phyloP scores from a whole-genome alignment of 352 stramenopile species.

The Phytophthora nicotianae region DNA sequence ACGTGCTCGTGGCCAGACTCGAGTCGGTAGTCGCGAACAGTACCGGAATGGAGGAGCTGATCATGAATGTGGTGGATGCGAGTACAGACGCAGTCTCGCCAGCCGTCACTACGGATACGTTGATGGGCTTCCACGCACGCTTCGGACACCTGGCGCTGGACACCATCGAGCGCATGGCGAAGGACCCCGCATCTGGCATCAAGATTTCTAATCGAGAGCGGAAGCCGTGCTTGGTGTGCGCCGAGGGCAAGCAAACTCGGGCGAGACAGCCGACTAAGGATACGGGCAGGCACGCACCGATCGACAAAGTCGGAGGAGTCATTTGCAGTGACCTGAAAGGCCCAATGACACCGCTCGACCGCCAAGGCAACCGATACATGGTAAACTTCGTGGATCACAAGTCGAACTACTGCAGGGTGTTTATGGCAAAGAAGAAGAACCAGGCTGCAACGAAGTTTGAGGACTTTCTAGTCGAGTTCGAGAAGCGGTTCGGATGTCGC shows the following conservation, averaged over 20 bases:
- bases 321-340: conserved; percentile 1
- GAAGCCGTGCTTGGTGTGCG: neutral
- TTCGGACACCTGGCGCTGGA: neutral
- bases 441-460: neutral
- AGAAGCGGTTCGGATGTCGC: neutral
- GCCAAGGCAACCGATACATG: neutral
- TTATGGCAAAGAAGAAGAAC: neutral
- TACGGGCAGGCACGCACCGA: neutral
- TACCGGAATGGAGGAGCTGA: neutral
- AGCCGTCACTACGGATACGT: neutral
- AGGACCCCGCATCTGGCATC: neutral
- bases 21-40: neutral
- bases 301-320: neutral
- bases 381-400: neutral
- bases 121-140: neutral
- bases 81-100: neutral
- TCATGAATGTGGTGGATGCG: neutral
- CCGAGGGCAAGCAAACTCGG: neutral
- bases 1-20: neutral
- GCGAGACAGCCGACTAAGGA: neutral
- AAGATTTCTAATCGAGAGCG: neutral
- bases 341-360: neutral
- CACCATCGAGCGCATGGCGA: neutral
- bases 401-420: neutral
- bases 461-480: neutral